Base-by-base conservation (phyloP, 2,329 filamentous ascomycete genomes). In the Phyllosticta citriasiana region DNA sequence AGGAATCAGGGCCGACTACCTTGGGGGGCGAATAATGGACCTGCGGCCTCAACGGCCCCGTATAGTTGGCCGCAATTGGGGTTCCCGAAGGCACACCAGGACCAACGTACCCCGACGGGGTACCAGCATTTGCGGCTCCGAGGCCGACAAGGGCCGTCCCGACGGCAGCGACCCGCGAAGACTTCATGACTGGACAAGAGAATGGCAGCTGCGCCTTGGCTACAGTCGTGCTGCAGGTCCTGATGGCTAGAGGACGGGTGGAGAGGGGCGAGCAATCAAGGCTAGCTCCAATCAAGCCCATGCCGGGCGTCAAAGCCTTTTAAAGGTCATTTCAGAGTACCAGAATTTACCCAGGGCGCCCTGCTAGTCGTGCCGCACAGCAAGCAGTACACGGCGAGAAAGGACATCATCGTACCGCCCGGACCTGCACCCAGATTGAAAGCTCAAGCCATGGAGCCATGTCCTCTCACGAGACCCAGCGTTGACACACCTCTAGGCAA, bases 21-120 rank as follows among this genome's bases (percentile, higher is more conserved):
- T 75, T 65, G 1, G 82, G 81, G 2, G 81, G 80, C 7, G 80
- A 79, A 68, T 78, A 85, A 69, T 84, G 83, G 22, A 83, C 71
- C 66, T 84, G 81, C 2, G 82, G 82, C 12, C 82, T 74, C 33
- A 73, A 65, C 3, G 66, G 64, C 8, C 70, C 72, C n/a, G 67
- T 68, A 64, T 77, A 77, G 67, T 77, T 74, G 62, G 77, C 75
- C 4, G 71, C 59, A 4, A 77, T 61, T 0, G 74, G 71, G 9
- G 66, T 68, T 35, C 73, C 72, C n/a, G 70, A 55, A 25, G 60
- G 55, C 51, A 62, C 60, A 25, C 16, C 51, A 22, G 60, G 60
- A 16, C 55, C 50, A 25, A 58, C 55, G 27, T 62, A 62, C 22
- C 33, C 35, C 10, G 60, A n/a, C 26, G 51, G 54, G 51, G 33